Evolutionary conservation across 192 early-diverging fungal genomes (phyloP), one percentile per base, ranked within the genome.

Genomic region (Coemansia sp.): DNA sequence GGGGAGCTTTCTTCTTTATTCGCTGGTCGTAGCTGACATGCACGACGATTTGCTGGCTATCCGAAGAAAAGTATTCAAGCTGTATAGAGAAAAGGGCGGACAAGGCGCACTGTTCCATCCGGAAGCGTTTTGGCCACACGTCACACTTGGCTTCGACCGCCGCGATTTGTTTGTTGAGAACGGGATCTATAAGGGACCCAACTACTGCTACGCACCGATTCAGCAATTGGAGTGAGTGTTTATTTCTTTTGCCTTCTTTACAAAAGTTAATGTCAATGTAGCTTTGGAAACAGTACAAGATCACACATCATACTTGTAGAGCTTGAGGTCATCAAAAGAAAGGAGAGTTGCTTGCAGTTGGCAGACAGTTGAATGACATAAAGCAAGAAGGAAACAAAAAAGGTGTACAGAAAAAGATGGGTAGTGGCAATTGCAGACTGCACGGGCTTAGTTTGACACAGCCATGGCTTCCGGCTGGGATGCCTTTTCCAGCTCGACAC

Each of bases 101-200:
- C 86, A 91, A 48, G 86, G 87, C 36, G 86, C 86, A n/a, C 60
- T 88, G 62, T 93, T 92, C 66, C 83, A 87, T 58, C 85, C 92
- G 20, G 67, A 87, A 71, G 76, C 71, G 49, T 89, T 85, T 66
- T 84, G 72, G 80, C 91, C 91, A 10, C 90, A 92, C 65, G 85
- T 88, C 59, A 93, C 92, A 1, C 57, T 93, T 18, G 90, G 90
- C 2, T 92, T 72, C 64, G 86, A 78, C 43, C 65, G 77, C 45
- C 83, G 85, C 24, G 91, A 93, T 68, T 76, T 91, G 18, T 90
- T 90, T 55, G 43, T 85, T 23, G 84, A 89, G 61, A 85, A 92
- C 64, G 85, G 87, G 35, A 73, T 93, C 41, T 92, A 81, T 76
- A 93, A 93, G 71, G 87, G 88, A 45, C 71, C 75, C 63, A 88